Conservation (phyloP, 208 protist species). For the Leishmania aethiopica region DNA sequence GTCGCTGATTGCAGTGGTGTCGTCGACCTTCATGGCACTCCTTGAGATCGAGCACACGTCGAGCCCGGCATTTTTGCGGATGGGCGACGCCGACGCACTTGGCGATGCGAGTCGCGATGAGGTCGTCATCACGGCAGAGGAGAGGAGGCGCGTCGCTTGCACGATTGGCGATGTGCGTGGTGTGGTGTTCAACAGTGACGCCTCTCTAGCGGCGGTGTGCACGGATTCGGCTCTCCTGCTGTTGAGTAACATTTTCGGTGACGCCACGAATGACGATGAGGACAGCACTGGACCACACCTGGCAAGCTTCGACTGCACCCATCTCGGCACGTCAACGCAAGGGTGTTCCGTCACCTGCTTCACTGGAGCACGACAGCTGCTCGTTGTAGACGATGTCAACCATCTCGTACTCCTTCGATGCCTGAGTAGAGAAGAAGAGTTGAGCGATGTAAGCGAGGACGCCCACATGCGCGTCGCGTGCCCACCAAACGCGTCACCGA, state of each 20-base stretch:
- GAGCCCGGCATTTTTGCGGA: slow-evolving; percentile 13
- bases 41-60: not conserved
- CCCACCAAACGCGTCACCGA: not conserved
- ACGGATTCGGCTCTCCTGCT: slow-evolving; percentile 12
- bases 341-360: slow-evolving; percentile 25
- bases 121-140: slow-evolving; percentile 7
- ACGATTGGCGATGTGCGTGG: slow-evolving; percentile 1
- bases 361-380: slow-evolving; percentile 10
- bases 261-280: not conserved
- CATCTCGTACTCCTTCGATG: slow-evolving; percentile 27
- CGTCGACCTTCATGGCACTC: slow-evolving; percentile 5
- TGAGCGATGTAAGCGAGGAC: not conserved
- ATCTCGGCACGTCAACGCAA: slow-evolving; percentile 19
- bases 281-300: not conserved
- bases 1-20: slow-evolving; percentile 2
- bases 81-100: not conserved
- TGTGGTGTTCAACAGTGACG: slow-evolving; percentile 17
- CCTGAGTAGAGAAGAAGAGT: not conserved
- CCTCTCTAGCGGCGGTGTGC: slow-evolving; percentile 8
- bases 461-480: not conserved
- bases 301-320: slow-evolving; percentile 6
- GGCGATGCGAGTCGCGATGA: not conserved
- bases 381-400: slow-evolving; percentile 28
- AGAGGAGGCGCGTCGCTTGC: slow-evolving; percentile 14
- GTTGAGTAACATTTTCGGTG: not conserved